Evolutionary conservation across 495 filamentous ascomycete species (phyloP), one percentile per base, ranked within the genome.

Genomic region (Pyronema domesticum): DNA sequence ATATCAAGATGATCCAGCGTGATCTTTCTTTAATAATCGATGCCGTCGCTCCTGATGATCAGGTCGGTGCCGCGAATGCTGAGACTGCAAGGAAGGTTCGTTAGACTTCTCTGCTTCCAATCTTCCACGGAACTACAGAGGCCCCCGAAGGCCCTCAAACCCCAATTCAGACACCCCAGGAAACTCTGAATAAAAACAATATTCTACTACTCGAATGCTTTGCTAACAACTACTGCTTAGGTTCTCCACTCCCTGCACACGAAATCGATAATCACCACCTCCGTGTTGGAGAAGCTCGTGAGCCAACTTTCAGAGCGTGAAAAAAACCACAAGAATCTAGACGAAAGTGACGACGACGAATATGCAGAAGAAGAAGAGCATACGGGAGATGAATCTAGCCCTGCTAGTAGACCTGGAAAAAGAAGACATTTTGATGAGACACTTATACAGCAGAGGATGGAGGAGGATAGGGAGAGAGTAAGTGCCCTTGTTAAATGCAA

Each of bases 391-490:
- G 23, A 30, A 2, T 30, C 23, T 5, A 30, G 23, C 5, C 23
- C 23, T 30, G 1, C 23, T 30, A 30, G 23, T 30, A 19, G 17
- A 19, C 45, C n/a, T 4, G 17, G 18, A 13, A 53, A 53, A 19
- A 39, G 19, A 33, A 10, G 50, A 19, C 11, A n/a, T 10, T 71
- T 88, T 10, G 87, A 95, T 63, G 89, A 87, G 66, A 76, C 80
- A 53, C 81, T 89, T 71, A 84, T 94, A 37, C 87, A 95, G 69
- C 89, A 95, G 71, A 70, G 91, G 49, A 95, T 98, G 57, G 93
- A 98, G 58, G 91, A 98, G 65, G 91, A 98, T 68, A 74, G 91
- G 7, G 93, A 98, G 67, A 74, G 91, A 40, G 63, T 66, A 46
- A 10, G 56, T 37, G 13, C 33, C 17, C n/a, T 33, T n/a, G n/a